Evolutionary conservation across 1,284 basidiomycete species (phyloP).

Genomic region (Trichosporon faecale): DNA sequence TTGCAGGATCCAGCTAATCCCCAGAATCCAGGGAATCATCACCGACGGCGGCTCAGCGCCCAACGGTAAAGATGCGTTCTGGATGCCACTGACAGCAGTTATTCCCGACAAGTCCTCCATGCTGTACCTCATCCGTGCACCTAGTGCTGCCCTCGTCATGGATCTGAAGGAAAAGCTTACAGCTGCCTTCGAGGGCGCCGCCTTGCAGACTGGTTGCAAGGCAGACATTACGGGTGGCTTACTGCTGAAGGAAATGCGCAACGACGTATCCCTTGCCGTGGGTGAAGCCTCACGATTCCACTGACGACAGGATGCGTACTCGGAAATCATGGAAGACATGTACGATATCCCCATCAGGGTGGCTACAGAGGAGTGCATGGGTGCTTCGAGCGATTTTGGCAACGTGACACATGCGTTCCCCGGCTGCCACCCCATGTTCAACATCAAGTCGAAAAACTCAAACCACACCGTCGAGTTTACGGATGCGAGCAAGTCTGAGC

Average conservation of each 20-base stretch:
- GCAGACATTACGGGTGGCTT: conserved; percentile 35
- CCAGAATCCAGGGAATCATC: conserved; percentile 63
- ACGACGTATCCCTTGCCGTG: conserved; percentile 16
- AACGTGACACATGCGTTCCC: conserved; percentile 44
- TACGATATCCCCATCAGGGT: conserved; percentile 56
- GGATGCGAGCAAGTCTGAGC: conserved; percentile 16
- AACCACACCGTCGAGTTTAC: conserved; percentile 32
- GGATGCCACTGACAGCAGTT: conserved; percentile 54
- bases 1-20: not conserved
- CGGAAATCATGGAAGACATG: not conserved
- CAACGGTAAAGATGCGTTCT: conserved; percentile 12
- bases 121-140: conserved; percentile 37
- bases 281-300: not conserved
- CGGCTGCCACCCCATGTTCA: conserved; percentile 25
- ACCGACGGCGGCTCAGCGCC: conserved; percentile 59
- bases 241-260: conserved; percentile 17
- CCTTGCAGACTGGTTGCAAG: conserved; percentile 39
- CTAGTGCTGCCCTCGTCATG: conserved; percentile 58
- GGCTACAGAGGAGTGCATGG: conserved; percentile 56
- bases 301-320: conserved; percentile 2
- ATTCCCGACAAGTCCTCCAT: conserved; percentile 41
- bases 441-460: conserved; percentile 16
- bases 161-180: conserved; percentile 58
- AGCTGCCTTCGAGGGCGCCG: conserved; percentile 62
- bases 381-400: conserved; percentile 20